Percentiles rank a stretch among this genome's conserved stretches.
These are phyloP conservation scores for Penicillium sp. DNA, from an alignment of 2,329 filamentous ascomycete species.

Conservation along the genomic window DNA sequence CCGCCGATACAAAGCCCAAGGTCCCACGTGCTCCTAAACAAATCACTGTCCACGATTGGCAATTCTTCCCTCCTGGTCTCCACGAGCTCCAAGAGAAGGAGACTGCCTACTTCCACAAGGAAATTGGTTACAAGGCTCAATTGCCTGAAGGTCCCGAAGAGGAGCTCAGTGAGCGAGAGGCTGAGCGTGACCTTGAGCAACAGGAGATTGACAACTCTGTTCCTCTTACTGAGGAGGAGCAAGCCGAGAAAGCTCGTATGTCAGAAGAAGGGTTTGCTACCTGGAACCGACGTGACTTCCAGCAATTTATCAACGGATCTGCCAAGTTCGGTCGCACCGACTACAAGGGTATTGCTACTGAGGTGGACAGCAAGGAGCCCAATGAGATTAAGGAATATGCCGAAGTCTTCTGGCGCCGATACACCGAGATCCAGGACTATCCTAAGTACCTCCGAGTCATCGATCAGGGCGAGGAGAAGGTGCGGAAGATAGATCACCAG, in stretches of 20 bases:
- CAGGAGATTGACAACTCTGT: conserved; percentile 90
- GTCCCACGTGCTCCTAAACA: conserved; percentile 95
- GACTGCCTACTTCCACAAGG: conserved; percentile 92
- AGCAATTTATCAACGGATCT: conserved; percentile 95
- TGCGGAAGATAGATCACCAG: conserved; percentile 85
- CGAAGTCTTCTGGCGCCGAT: conserved; percentile 94
- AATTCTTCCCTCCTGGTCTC: conserved; percentile 86
- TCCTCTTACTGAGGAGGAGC: conserved; percentile 83
- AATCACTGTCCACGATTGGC: conserved; percentile 88
- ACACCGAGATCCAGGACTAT: conserved; percentile 86
- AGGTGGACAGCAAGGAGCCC: conserved; percentile 86
- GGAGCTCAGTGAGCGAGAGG: conserved; percentile 80
- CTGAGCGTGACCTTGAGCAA: conserved; percentile 83
- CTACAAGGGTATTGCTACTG: conserved; percentile 79
- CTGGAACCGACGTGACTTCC: conserved; percentile 97
- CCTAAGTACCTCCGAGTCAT: conserved; percentile 85
- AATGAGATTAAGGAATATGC: conserved; percentile 88
- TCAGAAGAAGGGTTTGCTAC: conserved; percentile 83
- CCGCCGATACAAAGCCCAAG: conserved; percentile 85
- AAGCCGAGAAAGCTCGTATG: conserved; percentile 78
- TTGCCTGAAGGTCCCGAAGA: conserved; percentile 86
- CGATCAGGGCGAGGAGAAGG: conserved; percentile 87
- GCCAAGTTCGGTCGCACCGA: conserved; percentile 87
- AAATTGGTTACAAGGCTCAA: conserved; percentile 92
- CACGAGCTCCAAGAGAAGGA: conserved; percentile 92